Evolutionary conservation across 129 eudicot genomes (phyloP).

Genomic region (Rutidosis leptorrhynchoides): DNA sequence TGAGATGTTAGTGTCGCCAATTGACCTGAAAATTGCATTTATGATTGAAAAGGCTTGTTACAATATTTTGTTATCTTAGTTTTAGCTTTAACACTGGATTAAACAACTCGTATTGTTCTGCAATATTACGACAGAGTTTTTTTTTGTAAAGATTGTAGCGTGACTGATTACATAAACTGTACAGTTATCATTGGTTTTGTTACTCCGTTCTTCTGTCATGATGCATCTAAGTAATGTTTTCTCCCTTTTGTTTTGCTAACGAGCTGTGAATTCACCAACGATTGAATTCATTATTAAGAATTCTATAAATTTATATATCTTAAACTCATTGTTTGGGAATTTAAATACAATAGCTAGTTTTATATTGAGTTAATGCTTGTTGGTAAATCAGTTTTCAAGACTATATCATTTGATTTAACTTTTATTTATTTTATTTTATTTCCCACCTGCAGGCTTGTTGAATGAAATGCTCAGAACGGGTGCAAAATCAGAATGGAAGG

Average conservation of each 20-base stretch:
- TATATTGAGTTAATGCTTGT: not conserved
- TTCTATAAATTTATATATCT: not conserved
- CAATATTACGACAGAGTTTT: too few relatives aligned
- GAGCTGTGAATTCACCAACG: not conserved
- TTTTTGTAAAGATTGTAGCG: too few relatives aligned
- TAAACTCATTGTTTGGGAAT: slow-evolving; percentile 13
- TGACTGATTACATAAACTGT: too few relatives aligned
- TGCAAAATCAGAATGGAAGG: slow-evolving; percentile 88
- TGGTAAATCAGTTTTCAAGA: slow-evolving; percentile 6
- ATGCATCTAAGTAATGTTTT: not conserved
- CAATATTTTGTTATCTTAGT: too few relatives aligned
- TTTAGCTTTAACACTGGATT: too few relatives aligned
- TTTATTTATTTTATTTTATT: slow-evolving; percentile 5
- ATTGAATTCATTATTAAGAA: not conserved
- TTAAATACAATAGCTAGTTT: slow-evolving; percentile 15
- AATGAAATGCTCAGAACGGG: slow-evolving; percentile 81
- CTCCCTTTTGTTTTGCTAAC: not conserved
- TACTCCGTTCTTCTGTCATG: too few relatives aligned
- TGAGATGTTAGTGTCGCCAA: too few relatives aligned
- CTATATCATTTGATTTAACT: slow-evolving; percentile 2
- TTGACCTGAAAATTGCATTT: too few relatives aligned
- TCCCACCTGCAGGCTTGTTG: slow-evolving; percentile 56
- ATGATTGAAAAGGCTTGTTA: too few relatives aligned
- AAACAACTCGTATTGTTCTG: too few relatives aligned
- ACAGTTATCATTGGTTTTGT: too few relatives aligned